Base-by-base conservation (phyloP, 2,329 filamentous ascomycete genomes). In the Aspergillus quadricinctus region DNA sequence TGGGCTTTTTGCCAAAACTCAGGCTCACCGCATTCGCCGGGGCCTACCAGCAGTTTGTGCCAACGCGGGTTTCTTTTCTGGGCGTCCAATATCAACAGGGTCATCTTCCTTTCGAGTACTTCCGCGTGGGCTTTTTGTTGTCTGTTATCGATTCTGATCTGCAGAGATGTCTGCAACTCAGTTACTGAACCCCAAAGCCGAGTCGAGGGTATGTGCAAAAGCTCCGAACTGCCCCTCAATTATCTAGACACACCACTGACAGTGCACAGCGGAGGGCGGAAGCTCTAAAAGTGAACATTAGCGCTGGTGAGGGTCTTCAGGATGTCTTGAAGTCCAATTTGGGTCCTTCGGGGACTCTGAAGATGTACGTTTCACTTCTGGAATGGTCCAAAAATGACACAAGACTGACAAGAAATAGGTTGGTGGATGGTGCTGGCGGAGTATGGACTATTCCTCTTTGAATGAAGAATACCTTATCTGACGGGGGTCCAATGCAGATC, bases 181-280 rank as follows among this genome's bases (percentile, higher is more conserved):
- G 81, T 87, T 99, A 71, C 88, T 99, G 65, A 99, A 99, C 78
- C 94, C 94, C 61, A 99, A 99, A 83, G 94, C 94, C 71, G 94
- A 99, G 81, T 97, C 92, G 69, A 88, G 94, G 79, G 92, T 95
- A 82, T 69, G 89, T n/a, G 80, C 60, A 63, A 57, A 60, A 58
- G 58, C 57, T 61, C 64, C 62, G 64, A 68, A 61, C 58, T 55
- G 60, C 64, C 66, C 67, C 64, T 66, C 67, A 66, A 67, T 64
- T 68, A 64, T 46, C 55, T 61, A 56, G 65, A 61, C 64, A 68
- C 64, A 64, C 66, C 66, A 75, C 77, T 80, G 77, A 81, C 74
- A 71, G 69, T 70, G 67, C 68, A 71, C 63, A 96, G 92, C 88
- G 94, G 82, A 88, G 94, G 82, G 94, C 91, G 77, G 94, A 99